A percentile compares a stretch with the other conserved stretches of the same genome.
Conservation (phyloP, 768 basidiomycete genomes). For the Trametes villosa region DNA sequence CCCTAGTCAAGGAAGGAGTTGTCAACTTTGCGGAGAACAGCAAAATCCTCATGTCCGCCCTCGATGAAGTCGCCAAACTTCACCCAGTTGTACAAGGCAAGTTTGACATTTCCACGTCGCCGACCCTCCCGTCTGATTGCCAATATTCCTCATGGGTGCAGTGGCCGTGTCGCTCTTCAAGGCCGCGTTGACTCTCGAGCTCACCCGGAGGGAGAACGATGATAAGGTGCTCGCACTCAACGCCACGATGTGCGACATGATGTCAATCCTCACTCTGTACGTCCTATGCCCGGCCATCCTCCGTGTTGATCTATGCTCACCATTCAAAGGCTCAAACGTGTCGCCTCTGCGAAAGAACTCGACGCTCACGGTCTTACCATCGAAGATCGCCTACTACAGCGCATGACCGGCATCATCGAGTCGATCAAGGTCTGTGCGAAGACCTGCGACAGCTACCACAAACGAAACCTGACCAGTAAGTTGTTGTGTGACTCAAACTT, state of each 20-base stretch:
- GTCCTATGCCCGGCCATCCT: too few relatives aligned
- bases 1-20: conserved; percentile 10
- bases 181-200: conserved; percentile 50
- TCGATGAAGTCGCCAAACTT: conserved; percentile 33
- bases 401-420: conserved; percentile 31
- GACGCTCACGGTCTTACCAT: conserved; percentile 39
- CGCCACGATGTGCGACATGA: conserved; percentile 54
- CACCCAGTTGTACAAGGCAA: conserved; percentile 35
- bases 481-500: not conserved
- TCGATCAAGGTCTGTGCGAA: conserved; percentile 39
- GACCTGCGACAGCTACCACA: conserved; percentile 37
- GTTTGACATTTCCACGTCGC: not conserved
- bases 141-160: conserved; percentile 14
- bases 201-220: conserved; percentile 54
- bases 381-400: conserved; percentile 37
- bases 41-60: conserved; percentile 25
- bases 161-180: conserved; percentile 59
- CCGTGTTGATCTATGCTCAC: not conserved
- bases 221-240: conserved; percentile 50
- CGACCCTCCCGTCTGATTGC: not conserved
- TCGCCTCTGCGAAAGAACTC: conserved; percentile 34
- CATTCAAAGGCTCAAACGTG: conserved; percentile 33
- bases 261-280: conserved; percentile 49
- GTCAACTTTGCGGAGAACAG: conserved; percentile 17
- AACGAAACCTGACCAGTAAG: conserved; percentile 32